Evolutionary conservation across 2,329 filamentous ascomycete genomes (phyloP).

Genomic region (Ascomycota sp.): DNA sequence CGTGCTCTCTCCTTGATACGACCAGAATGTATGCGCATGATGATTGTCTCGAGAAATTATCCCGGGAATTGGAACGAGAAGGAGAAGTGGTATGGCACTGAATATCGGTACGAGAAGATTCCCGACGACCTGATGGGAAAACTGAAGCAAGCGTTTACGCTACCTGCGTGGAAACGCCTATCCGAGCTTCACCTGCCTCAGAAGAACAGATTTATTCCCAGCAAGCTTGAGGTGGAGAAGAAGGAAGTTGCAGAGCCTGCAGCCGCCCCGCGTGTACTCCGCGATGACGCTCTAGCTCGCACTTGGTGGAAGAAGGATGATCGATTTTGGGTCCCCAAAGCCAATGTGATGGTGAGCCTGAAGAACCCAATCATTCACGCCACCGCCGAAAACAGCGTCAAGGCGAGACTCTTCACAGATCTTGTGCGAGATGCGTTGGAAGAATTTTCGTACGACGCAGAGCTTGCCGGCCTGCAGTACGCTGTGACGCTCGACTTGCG

Average conservation of each 20-base stretch:
- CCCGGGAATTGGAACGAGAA: constrained; percentile 69
- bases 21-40: constrained; percentile 76
- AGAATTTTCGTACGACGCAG: constrained; percentile 89
- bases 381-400: constrained; percentile 56
- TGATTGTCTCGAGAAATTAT: constrained; percentile 59
- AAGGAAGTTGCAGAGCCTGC: constrained; percentile 62
- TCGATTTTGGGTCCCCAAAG: constrained; percentile 93
- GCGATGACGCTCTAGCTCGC: constrained; percentile 58
- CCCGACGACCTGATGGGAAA: constrained; percentile 51
- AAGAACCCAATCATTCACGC: constrained; percentile 59
- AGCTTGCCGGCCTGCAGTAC: constrained; percentile 75
- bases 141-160: constrained; percentile 39
- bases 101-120: constrained; percentile 68
- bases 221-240: constrained; percentile 80
- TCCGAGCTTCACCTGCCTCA: constrained; percentile 65
- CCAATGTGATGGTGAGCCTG: constrained; percentile 61
- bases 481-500: constrained; percentile 47
- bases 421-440: constrained; percentile 72
- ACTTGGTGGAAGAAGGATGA: constrained; percentile 99
- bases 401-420: constrained; percentile 60
- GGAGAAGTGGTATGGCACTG: constrained; percentile 95
- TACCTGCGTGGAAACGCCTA: constrained; percentile 34
- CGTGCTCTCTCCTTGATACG: constrained; percentile 50
- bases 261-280: constrained; percentile 55
- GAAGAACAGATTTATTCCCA: constrained; percentile 89